Conservation (phyloP, 768 basidiomycete species). For the Cantharellus anzutake region DNA sequence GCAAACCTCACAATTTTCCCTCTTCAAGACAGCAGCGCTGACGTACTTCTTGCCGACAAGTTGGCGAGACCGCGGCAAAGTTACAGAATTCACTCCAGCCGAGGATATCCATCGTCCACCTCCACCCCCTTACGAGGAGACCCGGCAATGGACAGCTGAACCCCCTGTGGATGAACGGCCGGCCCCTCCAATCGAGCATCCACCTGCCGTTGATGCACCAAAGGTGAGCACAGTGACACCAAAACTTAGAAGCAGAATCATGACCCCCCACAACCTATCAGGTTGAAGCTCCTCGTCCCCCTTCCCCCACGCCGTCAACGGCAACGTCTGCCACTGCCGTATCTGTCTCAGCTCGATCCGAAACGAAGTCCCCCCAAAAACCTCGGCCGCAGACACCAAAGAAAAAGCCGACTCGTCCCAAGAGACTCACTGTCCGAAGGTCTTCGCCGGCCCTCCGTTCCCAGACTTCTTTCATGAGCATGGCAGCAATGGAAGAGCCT, state of each 20-base stretch:
- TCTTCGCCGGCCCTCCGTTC: not conserved
- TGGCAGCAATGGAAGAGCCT: not conserved
- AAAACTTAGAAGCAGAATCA: no score
- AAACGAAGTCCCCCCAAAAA: no score
- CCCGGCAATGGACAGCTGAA: not conserved
- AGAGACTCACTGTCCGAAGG: no score
- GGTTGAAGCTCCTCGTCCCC: constrained; percentile 16
- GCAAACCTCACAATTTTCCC: constrained; percentile 15
- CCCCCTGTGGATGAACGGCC: no score
- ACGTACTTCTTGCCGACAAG: not conserved
- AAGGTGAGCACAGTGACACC: no score
- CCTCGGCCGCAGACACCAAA: no score
- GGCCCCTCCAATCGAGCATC: no score
- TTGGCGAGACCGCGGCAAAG: constrained; percentile 41
- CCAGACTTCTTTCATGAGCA: no score
- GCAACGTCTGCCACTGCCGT: not conserved
- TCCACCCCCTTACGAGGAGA: not conserved
- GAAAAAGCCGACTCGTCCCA: no score
- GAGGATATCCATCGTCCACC: constrained; percentile 11
- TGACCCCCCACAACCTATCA: no score
- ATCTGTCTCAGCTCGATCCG: no score
- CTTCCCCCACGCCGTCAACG: constrained; percentile 16
- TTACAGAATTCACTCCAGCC: constrained; percentile 17
- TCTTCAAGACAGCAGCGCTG: not conserved
- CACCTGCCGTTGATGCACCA: no score